Conservation (phyloP, 306 rosid genomes). For the Malus fusca region DNA sequence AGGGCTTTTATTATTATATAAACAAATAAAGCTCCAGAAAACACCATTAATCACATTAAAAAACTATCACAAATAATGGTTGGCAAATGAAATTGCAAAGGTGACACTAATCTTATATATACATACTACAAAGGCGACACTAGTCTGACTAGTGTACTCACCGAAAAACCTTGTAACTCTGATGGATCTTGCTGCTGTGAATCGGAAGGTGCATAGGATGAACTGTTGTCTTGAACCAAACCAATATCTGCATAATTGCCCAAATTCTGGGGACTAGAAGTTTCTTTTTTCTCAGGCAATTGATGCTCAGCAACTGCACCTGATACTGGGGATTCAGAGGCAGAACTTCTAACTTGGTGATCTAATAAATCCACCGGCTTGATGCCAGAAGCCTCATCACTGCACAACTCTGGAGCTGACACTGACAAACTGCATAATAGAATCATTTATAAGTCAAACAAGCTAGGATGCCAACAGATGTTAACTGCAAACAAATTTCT, state of each 20-base stretch:
- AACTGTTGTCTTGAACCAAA: conserved; percentile 56
- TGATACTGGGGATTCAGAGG: conserved; percentile 56
- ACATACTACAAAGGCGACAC: background rate
- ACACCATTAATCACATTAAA: background rate
- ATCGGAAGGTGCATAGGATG: conserved; percentile 57
- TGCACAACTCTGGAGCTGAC: conserved; percentile 44
- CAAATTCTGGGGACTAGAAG: conserved; percentile 55
- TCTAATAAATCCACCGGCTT: conserved; percentile 50
- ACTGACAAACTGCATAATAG: conserved; percentile 44
- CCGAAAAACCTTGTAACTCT: conserved; percentile 79
- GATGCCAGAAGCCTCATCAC: conserved; percentile 54
- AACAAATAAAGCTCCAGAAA: background rate
- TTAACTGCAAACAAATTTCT: background rate
- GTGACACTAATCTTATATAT: background rate
- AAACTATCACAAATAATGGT: background rate
- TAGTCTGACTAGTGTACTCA: conserved; percentile 31
- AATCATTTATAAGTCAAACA: background rate
- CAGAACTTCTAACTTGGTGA: conserved; percentile 45
- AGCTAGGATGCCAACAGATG: background rate
- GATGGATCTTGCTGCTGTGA: conserved; percentile 67
- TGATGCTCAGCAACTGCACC: conserved; percentile 54
- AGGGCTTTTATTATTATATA: background rate
- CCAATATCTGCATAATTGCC: conserved; percentile 64
- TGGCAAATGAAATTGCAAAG: background rate
- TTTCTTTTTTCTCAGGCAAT: conserved; percentile 53